These are phyloP conservation scores for Scleroderma bovista DNA, from an alignment of 768 basidiomycete genomes.

Conservation along the genomic window DNA sequence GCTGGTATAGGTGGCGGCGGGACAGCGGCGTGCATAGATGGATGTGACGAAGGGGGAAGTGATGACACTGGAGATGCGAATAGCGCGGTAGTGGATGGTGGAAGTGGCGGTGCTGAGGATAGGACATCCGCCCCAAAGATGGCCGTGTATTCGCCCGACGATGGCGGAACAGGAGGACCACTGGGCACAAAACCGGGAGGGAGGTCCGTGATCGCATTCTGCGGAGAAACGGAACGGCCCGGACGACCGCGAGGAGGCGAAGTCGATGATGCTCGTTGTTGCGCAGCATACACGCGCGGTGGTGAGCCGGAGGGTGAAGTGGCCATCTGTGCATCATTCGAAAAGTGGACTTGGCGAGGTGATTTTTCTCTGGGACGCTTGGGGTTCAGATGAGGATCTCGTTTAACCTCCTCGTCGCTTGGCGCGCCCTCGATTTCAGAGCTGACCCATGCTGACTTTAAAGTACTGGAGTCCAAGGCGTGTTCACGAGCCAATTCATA, in stretches of 20 bases:
- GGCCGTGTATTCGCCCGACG: slow-evolving; percentile 10
- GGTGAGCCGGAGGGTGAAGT: slow-evolving; percentile 9
- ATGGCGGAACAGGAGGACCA: slow-evolving; percentile 15
- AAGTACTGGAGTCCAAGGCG: slow-evolving; percentile 22
- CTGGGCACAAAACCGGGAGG: slow-evolving; percentile 28
- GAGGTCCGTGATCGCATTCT: slow-evolving; percentile 10
- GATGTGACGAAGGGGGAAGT: background rate
- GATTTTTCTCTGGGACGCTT: slow-evolving; percentile 6
- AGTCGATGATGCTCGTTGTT: background rate
- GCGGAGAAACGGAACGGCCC: background rate
- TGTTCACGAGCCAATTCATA: slow-evolving; percentile 29
- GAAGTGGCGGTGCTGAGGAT: slow-evolving; percentile 14
- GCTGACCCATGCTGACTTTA: slow-evolving; percentile 35
- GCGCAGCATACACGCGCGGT: background rate
- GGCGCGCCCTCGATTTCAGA: slow-evolving; percentile 36
- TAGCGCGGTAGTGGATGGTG: slow-evolving; percentile 8
- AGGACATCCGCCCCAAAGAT: slow-evolving; percentile 2
- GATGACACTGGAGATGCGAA: slow-evolving; percentile 6
- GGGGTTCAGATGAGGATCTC: slow-evolving; percentile 12
- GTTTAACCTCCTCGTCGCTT: slow-evolving; percentile 23
- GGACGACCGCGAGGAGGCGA: slow-evolving; percentile 5
- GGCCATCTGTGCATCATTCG: slow-evolving; percentile 10
- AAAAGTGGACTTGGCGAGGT: slow-evolving; percentile 2
- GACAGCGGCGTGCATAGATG: background rate
- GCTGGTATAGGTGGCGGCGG: slow-evolving; percentile 16